These are phyloP conservation scores for Parathielavia appendiculata DNA, from an alignment of 495 filamentous ascomycete genomes.

Conservation along the genomic window DNA sequence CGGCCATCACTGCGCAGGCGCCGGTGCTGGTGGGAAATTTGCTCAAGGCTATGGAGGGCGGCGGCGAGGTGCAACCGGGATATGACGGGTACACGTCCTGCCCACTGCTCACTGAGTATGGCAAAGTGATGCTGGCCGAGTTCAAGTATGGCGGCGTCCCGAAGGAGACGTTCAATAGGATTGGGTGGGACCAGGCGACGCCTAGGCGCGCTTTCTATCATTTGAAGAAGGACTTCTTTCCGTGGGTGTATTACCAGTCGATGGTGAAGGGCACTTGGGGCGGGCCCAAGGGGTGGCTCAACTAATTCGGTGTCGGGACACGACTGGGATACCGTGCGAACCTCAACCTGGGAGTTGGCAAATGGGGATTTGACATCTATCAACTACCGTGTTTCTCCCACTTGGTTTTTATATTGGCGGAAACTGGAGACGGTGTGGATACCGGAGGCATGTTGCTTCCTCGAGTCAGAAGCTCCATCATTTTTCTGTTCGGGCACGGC, in stretches of 20 bases:
- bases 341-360: too few species aligned
- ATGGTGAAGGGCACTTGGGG: constrained; percentile 62
- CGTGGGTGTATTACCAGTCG: constrained; percentile 56
- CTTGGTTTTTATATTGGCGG: too few species aligned
- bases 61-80: constrained; percentile 45
- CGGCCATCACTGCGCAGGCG: constrained; percentile 59
- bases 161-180: constrained; percentile 59
- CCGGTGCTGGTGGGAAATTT: constrained; percentile 57
- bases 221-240: constrained; percentile 69
- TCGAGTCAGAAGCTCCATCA: too few species aligned
- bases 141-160: constrained; percentile 69
- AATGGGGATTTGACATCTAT: too few species aligned
- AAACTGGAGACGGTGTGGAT: too few species aligned
- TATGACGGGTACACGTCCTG: constrained; percentile 70
- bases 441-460: too few species aligned
- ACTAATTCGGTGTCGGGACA: too few species aligned
- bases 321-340: too few species aligned
- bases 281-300: constrained; percentile 51
- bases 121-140: constrained; percentile 63
- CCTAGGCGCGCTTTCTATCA: constrained; percentile 57
- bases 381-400: too few species aligned
- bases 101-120: constrained; percentile 60
- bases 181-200: constrained; percentile 54
- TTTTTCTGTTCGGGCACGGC: too few species aligned
- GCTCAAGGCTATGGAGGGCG: constrained; percentile 44